Evolutionary conservation across 2,329 filamentous ascomycete species (phyloP), one percentile per base, ranked within the genome.

Genomic region (Neoscytalidium dimidiatum): DNA sequence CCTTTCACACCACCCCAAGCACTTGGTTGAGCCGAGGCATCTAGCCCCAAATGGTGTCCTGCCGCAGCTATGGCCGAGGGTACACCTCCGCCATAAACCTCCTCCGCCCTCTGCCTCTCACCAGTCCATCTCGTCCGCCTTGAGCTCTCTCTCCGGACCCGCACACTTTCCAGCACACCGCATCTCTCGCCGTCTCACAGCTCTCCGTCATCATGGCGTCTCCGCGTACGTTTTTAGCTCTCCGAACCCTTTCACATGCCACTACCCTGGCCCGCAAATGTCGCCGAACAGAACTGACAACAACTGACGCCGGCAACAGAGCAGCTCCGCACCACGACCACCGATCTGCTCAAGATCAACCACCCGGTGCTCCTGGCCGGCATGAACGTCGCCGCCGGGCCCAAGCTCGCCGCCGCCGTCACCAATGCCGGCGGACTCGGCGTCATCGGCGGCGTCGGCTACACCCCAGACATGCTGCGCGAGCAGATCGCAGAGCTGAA

Each of bases 371-470:
- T 99, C 75, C 89, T 99, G 68, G 95, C 95, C 72, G 95, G 95
- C 79, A 99, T 99, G 95, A 98, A 99, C 85, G 95, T 98, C 69
- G 95, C 95, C 65, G 95, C 95, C 66, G 95, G 95, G 58, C 95
- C 95, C 64, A 96, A 93, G 85, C 89, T 99, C 75, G 95, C 95
- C 62, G 95, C 95, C 35, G 95, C 95, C 46, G 95, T 99, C 72
- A 96, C 94, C 71, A 97, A 99, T 80, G 95, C 95, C 61, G 95
- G 95, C 71, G 95, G 95, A 75, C 85, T 99, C 67, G 95, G 95
- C 82, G 95, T 99, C 73, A 94, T 99, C 73, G 95, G 95, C 71
- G 95, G 95, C 78, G 90, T 94, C 72, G 90, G 92, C 70, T 99
- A 99, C 84, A 97, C 93, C 64, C 95, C 95, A 72, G 92, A 97